Conservation (phyloP, 2,329 filamentous ascomycete species). For the Ceratocystis diversiconidia region DNA sequence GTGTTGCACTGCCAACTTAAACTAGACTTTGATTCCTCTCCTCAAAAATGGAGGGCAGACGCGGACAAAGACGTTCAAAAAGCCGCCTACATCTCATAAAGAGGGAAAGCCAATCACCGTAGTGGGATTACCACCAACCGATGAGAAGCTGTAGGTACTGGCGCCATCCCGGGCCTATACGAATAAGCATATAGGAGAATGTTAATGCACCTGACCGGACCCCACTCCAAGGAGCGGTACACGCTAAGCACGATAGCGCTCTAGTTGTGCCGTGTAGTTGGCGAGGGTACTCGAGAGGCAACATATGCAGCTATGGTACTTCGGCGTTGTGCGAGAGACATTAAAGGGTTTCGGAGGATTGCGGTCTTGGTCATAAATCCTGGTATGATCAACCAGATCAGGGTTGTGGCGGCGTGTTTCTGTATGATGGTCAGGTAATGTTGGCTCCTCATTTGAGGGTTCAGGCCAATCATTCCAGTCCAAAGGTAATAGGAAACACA, state of each 20-base stretch:
- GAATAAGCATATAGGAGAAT: constrained; percentile 31
- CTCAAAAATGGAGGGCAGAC: constrained; percentile 48
- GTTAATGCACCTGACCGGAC: constrained; percentile 46
- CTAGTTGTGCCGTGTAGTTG: constrained; percentile 19
- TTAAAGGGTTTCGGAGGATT: constrained; percentile 24
- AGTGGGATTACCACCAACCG: constrained; percentile 23
- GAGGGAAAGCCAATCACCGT: constrained; percentile 21
- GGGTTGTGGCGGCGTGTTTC: constrained; percentile 27
- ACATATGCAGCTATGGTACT: constrained; percentile 26
- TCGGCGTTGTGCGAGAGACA: constrained; percentile 33
- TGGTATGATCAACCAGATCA: constrained; percentile 34
- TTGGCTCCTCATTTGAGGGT: neutral
- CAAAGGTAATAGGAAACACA: constrained; percentile 26
- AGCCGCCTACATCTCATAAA: constrained; percentile 42
- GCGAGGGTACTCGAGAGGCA: constrained; percentile 20
- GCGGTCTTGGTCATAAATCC: constrained; percentile 8
- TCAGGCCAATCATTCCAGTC: constrained; percentile 20
- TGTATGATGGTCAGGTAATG: constrained; percentile 24
- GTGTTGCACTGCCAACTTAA: constrained; percentile 72
- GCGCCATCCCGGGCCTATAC: constrained; percentile 34
- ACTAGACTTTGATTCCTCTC: constrained; percentile 91
- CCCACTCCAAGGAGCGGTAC: constrained; percentile 33
- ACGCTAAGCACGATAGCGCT: constrained; percentile 20
- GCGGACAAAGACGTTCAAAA: constrained; percentile 87
- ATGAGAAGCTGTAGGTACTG: constrained; percentile 26